Conservation (phyloP, 345 rosid species). For the Pelargonium nanum region DNA sequence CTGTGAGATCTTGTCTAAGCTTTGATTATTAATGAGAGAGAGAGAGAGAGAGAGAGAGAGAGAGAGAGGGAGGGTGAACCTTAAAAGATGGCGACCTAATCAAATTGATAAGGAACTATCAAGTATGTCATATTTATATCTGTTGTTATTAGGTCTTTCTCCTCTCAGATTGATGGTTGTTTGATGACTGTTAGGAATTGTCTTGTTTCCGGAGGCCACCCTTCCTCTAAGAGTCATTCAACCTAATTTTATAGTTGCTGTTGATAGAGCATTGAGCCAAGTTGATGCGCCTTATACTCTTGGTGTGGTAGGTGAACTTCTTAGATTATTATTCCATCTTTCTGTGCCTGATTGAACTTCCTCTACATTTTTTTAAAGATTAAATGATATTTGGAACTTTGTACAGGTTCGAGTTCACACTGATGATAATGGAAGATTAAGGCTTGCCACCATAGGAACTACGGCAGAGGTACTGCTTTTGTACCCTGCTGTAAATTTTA, state of each 20-base stretch:
- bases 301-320: constrained; percentile 70
- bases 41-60: no score
- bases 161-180: constrained; percentile 6
- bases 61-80: no score
- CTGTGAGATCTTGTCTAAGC: no score
- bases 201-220: constrained; percentile 87
- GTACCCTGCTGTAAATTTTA: background rate
- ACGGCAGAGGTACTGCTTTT: constrained; percentile 71
- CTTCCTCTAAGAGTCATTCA: constrained; percentile 85
- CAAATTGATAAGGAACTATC: background rate
- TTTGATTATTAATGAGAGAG: no score
- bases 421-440: constrained; percentile 29
- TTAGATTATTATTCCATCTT: constrained; percentile 5
- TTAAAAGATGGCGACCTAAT: no score
- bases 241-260: constrained; percentile 59
- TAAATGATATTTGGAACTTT: constrained; percentile 10
- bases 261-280: constrained; percentile 75
- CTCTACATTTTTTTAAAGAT: constrained; percentile 11
- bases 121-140: background rate
- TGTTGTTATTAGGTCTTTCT: background rate
- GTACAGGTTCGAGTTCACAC: constrained; percentile 53
- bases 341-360: background rate
- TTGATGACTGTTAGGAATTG: constrained; percentile 56
- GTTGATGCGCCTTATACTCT: constrained; percentile 63
- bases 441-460: constrained; percentile 65